These are phyloP conservation scores for Cyberlindnera petersonii DNA, from an alignment of 805 yeast genomes.

Conservation along the genomic window DNA sequence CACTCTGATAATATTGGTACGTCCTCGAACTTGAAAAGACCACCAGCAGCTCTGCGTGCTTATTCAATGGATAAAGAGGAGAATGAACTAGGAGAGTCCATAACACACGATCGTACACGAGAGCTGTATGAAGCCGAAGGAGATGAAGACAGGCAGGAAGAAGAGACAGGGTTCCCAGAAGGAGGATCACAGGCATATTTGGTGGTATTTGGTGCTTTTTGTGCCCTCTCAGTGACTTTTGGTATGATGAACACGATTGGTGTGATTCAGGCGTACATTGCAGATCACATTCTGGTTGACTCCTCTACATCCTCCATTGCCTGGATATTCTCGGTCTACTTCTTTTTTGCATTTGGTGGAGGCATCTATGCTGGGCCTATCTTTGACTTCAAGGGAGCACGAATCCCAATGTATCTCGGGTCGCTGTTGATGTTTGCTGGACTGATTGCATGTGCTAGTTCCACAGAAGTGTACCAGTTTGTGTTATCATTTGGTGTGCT, in stretches of 20 bases:
- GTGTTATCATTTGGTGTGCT: conserved; percentile 46
- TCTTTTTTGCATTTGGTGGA: conserved; percentile 28
- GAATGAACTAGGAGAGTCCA: not conserved
- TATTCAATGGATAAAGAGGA: not conserved
- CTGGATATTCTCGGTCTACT: conserved; percentile 56
- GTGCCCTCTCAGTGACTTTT: conserved; percentile 48
- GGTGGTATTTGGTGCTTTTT: conserved; percentile 40
- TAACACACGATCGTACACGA: not conserved
- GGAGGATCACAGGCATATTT: conserved; percentile 40
- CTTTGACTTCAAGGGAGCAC: conserved; percentile 58
- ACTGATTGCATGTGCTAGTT: conserved; percentile 39
- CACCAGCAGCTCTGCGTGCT: not conserved
- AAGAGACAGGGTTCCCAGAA: conserved; percentile 41
- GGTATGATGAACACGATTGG: conserved; percentile 68
- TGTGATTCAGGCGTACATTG: conserved; percentile 61
- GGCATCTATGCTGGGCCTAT: conserved; percentile 41
- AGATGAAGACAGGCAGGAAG: not conserved
- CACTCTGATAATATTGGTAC: not conserved
- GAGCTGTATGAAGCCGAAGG: not conserved
- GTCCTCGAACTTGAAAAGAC: conserved; percentile 2
- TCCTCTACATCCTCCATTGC: conserved; percentile 48
- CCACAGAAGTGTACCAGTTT: conserved; percentile 43
- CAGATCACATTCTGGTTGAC: conserved; percentile 45
- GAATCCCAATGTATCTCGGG: conserved; percentile 42
- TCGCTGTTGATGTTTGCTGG: conserved; percentile 41